phyloP scores from a whole-genome alignment of 805 yeast genomes.

The Candida sphagnicola region DNA sequence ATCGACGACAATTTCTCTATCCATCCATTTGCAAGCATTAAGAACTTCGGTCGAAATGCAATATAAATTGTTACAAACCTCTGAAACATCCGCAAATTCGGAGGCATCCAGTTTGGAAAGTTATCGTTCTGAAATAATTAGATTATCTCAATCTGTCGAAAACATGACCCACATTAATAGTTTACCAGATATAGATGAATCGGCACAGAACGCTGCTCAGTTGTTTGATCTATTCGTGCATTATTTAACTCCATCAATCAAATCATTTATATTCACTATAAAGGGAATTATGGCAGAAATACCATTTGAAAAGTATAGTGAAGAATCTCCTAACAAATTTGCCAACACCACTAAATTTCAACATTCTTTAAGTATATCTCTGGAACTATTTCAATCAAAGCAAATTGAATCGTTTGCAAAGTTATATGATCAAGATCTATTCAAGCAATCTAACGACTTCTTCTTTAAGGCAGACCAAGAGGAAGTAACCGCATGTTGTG shows the following conservation, averaged over 20 bases:
- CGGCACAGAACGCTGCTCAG: conserved; percentile 33
- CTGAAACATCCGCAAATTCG: neutral
- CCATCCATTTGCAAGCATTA: conserved; percentile 62
- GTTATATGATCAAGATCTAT: conserved; percentile 54
- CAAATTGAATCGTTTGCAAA: conserved; percentile 54
- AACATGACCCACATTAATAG: conserved; percentile 21
- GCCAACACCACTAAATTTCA: conserved; percentile 42
- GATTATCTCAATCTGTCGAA: conserved; percentile 25
- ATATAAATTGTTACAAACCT: conserved; percentile 45
- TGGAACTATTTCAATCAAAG: conserved; percentile 51
- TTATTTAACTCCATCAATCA: conserved; percentile 69
- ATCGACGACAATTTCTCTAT: conserved; percentile 46
- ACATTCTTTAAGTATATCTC: conserved; percentile 46
- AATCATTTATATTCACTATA: conserved; percentile 60
- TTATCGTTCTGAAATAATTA: conserved; percentile 12
- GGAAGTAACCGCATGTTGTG: conserved; percentile 81
- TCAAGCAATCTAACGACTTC: conserved; percentile 30
- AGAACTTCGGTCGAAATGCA: conserved; percentile 67
- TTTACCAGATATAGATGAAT: conserved; percentile 17
- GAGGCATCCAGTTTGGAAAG: conserved; percentile 22
- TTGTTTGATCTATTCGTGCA: conserved; percentile 64
- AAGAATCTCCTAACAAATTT: conserved; percentile 26
- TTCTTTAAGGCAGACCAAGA: conserved; percentile 58
- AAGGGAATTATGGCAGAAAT: conserved; percentile 56
- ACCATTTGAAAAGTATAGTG: conserved; percentile 44